Base-by-base conservation (phyloP, 768 basidiomycete species). In the Hericium erinaceus region DNA sequence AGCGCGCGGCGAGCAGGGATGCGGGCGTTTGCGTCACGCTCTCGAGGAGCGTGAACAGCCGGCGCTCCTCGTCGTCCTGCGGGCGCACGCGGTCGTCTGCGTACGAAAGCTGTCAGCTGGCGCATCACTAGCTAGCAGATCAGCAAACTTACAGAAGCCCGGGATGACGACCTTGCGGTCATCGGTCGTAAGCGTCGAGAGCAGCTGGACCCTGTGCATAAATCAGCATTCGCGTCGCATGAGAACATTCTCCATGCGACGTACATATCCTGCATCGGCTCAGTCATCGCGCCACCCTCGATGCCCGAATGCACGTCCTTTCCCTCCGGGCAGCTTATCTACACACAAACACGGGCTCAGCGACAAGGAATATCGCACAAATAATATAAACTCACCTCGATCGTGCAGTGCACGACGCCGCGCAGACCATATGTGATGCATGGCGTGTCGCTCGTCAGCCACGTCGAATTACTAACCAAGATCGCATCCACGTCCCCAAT, bases 361-460 rank as follows among this genome's bases (percentile, higher is more conserved):
- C 28, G 4, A 33, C 28, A 33, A 2, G 4, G 28, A 22, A 55
- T 37, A 55, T 5, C 41, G 11, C 16, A 3, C 20, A 6, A 2
- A 46, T 3, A 46, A 7, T 5, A 16, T 20, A n/a, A 5, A 38
- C 54, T 12, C 24, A 87, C 89, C 75, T 87, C 81, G 7, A 97
- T 71, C 38, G 82, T 80, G 54, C 90, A 92, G 66, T 95, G 94
- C 1, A 98, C 83, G 3, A 99, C 95, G 0, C 97, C 97, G 49
- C 97, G 81, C 57, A 98, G 74, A 3, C 97, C 97, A 68, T 95
- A 97, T 0, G 95, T 97, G 54, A 98, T 86, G 65, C 95, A 98
- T 0, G 97, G 95, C 6, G 83, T 81, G 61, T 88, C 83, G 64
- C 97, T 92, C 12, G 87, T 87, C 61, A 98, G 92, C 95, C 95